Conservation (phyloP, 139 green algal genomes). For the Coccomyxa sp. region DNA sequence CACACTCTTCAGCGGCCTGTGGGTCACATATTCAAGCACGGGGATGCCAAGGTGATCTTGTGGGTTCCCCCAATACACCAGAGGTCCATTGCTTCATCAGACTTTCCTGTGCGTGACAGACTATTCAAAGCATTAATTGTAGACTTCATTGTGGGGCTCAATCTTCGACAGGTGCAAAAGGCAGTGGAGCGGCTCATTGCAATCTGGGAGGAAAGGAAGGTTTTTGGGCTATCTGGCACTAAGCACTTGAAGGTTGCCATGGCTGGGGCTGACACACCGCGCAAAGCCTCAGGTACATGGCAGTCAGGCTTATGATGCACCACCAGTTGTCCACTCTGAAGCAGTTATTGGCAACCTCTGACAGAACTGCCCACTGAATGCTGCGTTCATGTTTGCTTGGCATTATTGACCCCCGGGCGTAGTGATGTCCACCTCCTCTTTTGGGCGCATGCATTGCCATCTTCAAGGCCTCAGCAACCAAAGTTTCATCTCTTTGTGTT, state of each 20-base stretch:
- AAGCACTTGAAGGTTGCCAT: constrained; percentile 11
- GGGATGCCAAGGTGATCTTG: constrained; percentile 29
- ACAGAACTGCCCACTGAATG: background rate
- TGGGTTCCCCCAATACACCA: background rate
- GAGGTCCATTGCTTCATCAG: background rate
- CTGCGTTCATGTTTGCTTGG: background rate
- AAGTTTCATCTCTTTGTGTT: background rate
- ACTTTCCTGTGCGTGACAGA: background rate
- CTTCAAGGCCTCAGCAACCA: background rate
- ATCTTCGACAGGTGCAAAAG: background rate
- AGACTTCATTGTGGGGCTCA: background rate
- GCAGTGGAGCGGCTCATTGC: background rate
- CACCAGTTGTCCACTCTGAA: no score
- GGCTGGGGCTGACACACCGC: background rate
- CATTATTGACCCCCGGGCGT: background rate
- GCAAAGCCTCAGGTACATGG: background rate
- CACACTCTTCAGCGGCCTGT: constrained; percentile 42
- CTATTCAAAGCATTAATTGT: background rate
- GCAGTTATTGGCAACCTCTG: no score
- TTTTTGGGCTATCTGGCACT: constrained; percentile 8
- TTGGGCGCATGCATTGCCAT: no score
- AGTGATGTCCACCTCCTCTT: background rate
- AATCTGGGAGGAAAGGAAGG: constrained; percentile 52
- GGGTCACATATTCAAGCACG: constrained; percentile 33
- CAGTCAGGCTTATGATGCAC: background rate